Percentiles rank a stretch among this genome's conserved stretches.
phyloP scores from a whole-genome alignment of 208 protist genomes.

The Porcisia hertigi region DNA sequence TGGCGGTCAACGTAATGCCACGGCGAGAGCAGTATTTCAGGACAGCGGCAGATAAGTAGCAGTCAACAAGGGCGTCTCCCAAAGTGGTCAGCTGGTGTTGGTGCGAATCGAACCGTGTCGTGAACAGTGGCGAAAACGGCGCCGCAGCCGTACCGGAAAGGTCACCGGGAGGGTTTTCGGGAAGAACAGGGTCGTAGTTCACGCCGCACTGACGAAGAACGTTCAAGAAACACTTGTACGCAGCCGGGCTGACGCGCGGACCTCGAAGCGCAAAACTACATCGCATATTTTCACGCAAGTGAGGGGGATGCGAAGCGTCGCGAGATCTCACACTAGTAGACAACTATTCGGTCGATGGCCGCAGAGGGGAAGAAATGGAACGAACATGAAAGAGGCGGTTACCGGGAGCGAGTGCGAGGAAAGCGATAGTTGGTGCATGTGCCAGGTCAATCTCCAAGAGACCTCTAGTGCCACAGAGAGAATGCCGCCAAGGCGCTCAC shows the following conservation, averaged over 20 bases:
- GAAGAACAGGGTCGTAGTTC: conserved; percentile 9
- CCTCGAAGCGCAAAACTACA: neutral
- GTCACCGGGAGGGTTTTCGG: conserved; percentile 11
- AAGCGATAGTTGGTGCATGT: neutral
- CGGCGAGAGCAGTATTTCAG: conserved; percentile 47
- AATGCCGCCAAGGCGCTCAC: too few species aligned
- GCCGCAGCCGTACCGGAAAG: conserved; percentile 10
- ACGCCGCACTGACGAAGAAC: conserved; percentile 25
- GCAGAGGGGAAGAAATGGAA: conserved; percentile 11
- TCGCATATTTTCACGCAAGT: neutral
- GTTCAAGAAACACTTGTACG: conserved; percentile 25
- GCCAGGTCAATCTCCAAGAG: neutral
- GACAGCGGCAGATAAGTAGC: conserved; percentile 57
- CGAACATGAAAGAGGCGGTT: conserved; percentile 6
- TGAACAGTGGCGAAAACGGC: conserved; percentile 52
- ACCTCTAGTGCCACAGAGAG: neutral
- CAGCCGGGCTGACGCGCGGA: conserved; percentile 2
- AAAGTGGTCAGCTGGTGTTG: conserved; percentile 79
- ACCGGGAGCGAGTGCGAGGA: neutral
- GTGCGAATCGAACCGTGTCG: conserved; percentile 60
- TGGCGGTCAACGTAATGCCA: conserved; percentile 56
- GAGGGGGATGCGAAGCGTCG: too few species aligned
- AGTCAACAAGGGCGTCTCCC: conserved; percentile 70
- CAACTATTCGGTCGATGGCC: neutral
- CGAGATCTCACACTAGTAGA: neutral